Base-by-base conservation (phyloP, 1,284 basidiomycete genomes). In the Microbotryomycetes sp. region DNA sequence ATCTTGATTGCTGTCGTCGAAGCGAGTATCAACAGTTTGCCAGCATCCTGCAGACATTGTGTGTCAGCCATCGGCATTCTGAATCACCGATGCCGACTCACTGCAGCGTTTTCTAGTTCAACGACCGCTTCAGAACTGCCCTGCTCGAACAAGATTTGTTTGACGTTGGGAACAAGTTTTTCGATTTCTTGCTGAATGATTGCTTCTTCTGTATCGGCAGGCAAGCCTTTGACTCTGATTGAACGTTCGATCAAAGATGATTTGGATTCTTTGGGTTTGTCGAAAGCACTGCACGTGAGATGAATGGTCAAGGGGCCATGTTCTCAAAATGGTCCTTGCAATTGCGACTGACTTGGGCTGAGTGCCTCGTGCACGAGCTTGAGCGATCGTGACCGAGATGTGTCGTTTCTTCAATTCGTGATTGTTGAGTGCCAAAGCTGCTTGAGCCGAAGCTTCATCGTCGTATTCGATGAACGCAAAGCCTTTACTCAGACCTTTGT, bases 401-500 rank as follows among this genome's bases (percentile, higher is more conserved):
- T 87, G 82, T 16, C 89, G 83, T 65, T 86, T 88, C 77, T 89
- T 91, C 23, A 91, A 79, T 70, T 92, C 88, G 51, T 85, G 79
- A 64, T 94, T 94, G 72, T 93, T 91, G 7, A 89, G 84, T 6
- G 81, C 78, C 28, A 94, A 79, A 12, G 88, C 87, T 1, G 82
- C 81, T 55, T 81, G 79, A 0, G 91, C 89, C 64, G 86, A 82
- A 66, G 80, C 80, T 79, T 87, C 85, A 31, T 84, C 80, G 64
- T 87, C 84, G 74, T 90, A 97, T 72, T 97, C 92, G 23, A 98
- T 81, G 71, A 97, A 98, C 0, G 91, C 94, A 73, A 92, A 91
- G 1, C 96, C 94, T 74, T 86, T 90, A 46, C 81, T 81, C 45
- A 83, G 79, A 0, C 86, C 86, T 52, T 85, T 82, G 7, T 84